These are phyloP conservation scores for Cantharellus anzutake DNA, from an alignment of 768 basidiomycete genomes.

Conservation along the genomic window DNA sequence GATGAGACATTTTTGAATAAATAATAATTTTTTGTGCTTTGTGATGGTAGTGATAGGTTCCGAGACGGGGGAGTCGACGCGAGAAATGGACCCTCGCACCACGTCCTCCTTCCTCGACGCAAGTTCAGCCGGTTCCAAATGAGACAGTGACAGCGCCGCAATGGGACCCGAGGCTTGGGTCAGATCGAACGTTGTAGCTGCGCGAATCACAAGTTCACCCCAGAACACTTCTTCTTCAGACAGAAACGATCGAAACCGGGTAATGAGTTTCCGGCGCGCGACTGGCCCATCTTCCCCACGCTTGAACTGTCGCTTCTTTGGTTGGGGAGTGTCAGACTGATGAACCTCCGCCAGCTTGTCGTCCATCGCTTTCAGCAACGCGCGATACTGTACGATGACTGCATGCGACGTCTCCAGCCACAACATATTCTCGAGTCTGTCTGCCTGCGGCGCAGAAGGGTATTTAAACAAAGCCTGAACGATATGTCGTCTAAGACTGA, in stretches of 20 bases:
- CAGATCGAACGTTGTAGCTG: slow-evolving; percentile 54
- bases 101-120: neutral
- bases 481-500: slow-evolving; percentile 51
- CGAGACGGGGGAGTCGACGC: slow-evolving; percentile 16
- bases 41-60: slow-evolving; percentile 29
- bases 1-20: slow-evolving; percentile 72
- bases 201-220: slow-evolving; percentile 54
- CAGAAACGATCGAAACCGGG: slow-evolving; percentile 80
- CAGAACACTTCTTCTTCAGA: slow-evolving; percentile 86
- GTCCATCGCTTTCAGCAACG: slow-evolving; percentile 49
- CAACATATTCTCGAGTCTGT: slow-evolving; percentile 63
- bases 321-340: neutral
- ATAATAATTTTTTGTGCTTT: slow-evolving; percentile 44
- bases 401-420: slow-evolving; percentile 89
- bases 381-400: slow-evolving; percentile 69
- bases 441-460: slow-evolving; percentile 51
- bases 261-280: slow-evolving; percentile 69
- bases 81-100: neutral
- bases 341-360: slow-evolving; percentile 15
- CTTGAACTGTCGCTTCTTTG: neutral
- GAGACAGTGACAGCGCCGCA: slow-evolving; percentile 31
- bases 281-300: slow-evolving; percentile 30
- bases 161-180: slow-evolving; percentile 42
- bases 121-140: slow-evolving; percentile 1
- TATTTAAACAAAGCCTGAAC: slow-evolving; percentile 48